Percentiles rank a stretch among this genome's conserved stretches.
These are phyloP conservation scores for Candida adriatica DNA, from an alignment of 805 yeast species.

Conservation along the genomic window DNA sequence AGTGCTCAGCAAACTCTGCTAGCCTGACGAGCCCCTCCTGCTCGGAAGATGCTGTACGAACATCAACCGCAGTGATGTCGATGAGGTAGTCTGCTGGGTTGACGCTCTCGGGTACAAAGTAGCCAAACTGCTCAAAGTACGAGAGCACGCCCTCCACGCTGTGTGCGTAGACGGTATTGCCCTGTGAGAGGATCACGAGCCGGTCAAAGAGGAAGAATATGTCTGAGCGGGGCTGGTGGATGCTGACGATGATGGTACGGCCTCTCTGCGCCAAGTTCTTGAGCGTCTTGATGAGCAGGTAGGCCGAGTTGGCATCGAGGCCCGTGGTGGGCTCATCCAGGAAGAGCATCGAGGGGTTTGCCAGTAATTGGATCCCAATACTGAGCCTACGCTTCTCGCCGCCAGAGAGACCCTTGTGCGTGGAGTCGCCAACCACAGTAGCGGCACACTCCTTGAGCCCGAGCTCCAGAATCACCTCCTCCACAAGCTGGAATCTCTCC, in stretches of 20 bases:
- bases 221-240: constrained; percentile 85
- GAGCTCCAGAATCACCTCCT: constrained; percentile 56
- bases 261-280: constrained; percentile 54
- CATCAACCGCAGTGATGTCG: constrained; percentile 43
- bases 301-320: constrained; percentile 73
- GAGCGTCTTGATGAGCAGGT: constrained; percentile 54
- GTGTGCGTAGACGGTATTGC: constrained; percentile 38
- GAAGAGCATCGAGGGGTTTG: constrained; percentile 71
- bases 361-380: constrained; percentile 73
- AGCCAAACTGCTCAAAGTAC: constrained; percentile 41
- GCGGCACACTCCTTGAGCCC: constrained; percentile 66
- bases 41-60: constrained; percentile 32
- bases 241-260: constrained; percentile 66
- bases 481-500: constrained; percentile 45
- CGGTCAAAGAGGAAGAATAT: constrained; percentile 66
- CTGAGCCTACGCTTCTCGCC: constrained; percentile 80
- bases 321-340: constrained; percentile 89
- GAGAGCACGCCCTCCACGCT: constrained; percentile 34
- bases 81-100: constrained; percentile 49
- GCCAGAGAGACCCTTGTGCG: constrained; percentile 63
- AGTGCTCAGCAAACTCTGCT: constrained; percentile 23
- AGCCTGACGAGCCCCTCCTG: constrained; percentile 27
- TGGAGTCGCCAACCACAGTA: constrained; percentile 52
- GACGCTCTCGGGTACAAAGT: constrained; percentile 31
- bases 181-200: constrained; percentile 61